A percentile compares a stretch with the other conserved stretches of the same genome.
phyloP scores from a whole-genome alignment of 305 asterid genomes.

The Fraxinus velutina region DNA sequence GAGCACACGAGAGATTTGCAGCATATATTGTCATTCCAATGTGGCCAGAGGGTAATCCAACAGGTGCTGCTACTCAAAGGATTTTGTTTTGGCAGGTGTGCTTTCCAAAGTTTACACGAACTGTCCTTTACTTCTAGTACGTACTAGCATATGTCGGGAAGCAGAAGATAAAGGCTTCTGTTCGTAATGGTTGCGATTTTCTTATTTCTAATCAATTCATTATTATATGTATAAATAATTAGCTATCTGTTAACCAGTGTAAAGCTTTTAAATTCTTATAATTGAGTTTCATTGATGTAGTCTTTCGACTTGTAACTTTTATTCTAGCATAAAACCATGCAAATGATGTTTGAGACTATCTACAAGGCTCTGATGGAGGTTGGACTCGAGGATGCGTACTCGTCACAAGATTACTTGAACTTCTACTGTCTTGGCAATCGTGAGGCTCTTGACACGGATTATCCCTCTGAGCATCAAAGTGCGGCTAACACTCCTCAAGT shows the following conservation, averaged over 20 bases:
- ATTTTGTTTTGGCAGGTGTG: constrained; percentile 96
- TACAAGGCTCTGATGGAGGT: constrained; percentile 90
- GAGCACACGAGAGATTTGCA: constrained; percentile 82
- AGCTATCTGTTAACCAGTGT: background rate
- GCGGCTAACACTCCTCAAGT: constrained; percentile 84
- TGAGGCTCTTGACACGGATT: constrained; percentile 45
- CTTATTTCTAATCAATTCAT: background rate
- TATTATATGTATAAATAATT: background rate
- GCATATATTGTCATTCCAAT: constrained; percentile 87
- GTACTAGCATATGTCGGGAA: background rate
- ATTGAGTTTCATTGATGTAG: background rate
- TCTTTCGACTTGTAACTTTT: background rate
- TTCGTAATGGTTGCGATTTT: background rate
- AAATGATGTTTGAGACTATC: constrained; percentile 96
- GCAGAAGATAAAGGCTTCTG: background rate
- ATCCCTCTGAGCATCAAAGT: constrained; percentile 36
- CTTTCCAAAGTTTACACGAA: background rate
- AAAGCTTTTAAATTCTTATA: background rate
- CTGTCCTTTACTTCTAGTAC: background rate
- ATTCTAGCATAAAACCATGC: constrained; percentile 86
- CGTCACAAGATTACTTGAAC: constrained; percentile 81
- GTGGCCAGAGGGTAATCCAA: constrained; percentile 99
- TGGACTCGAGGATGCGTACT: constrained; percentile 75
- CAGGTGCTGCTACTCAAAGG: constrained; percentile 91
- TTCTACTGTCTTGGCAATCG: constrained; percentile 94